phyloP scores from a whole-genome alignment of 148 eudicot species.

The Polygonum maritimum region DNA sequence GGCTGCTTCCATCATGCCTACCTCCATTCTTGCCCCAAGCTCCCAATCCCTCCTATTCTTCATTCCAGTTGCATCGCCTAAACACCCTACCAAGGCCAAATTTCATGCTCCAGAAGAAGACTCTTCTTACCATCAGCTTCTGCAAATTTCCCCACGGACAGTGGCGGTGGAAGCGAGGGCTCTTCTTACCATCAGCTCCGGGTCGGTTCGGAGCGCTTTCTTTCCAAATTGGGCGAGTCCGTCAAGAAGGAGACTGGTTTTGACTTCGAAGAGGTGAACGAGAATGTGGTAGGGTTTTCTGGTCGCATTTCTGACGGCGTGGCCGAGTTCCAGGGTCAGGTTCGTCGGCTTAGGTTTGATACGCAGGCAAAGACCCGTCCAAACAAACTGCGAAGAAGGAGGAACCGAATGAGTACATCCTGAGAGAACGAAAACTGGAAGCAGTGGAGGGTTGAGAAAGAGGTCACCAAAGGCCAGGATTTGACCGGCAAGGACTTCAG shows the following conservation, averaged over 20 bases:
- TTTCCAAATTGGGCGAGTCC: constrained; percentile 35
- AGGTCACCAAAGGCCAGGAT: too few species aligned
- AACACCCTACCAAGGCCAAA: constrained; percentile 10
- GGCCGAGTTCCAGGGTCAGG: constrained; percentile 14
- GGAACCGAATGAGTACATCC: too few species aligned
- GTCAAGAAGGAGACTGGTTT: constrained; percentile 64
- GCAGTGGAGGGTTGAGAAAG: too few species aligned
- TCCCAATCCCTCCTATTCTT: constrained; percentile 18
- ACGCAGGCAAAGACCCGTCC: too few species aligned
- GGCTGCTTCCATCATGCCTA: constrained; percentile 28
- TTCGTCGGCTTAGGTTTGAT: constrained; percentile 43
- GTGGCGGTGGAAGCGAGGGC: constrained; percentile 3
- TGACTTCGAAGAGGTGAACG: constrained; percentile 25
- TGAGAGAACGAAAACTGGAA: too few species aligned
- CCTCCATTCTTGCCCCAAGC: constrained; percentile 19
- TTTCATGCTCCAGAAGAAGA: constrained; percentile 19
- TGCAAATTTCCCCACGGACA: constrained; percentile 18
- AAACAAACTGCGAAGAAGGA: too few species aligned
- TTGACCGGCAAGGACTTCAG: too few species aligned
- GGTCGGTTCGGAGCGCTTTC: constrained; percentile 35
- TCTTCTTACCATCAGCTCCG: constrained; percentile 48
- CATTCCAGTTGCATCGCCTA: constrained; percentile 15
- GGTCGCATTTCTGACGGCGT: constrained; percentile 21
- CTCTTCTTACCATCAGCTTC: constrained; percentile 32
- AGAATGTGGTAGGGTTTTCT: constrained; percentile 17